Conservation (phyloP, 306 rosid species). For the Comarum palustre region DNA sequence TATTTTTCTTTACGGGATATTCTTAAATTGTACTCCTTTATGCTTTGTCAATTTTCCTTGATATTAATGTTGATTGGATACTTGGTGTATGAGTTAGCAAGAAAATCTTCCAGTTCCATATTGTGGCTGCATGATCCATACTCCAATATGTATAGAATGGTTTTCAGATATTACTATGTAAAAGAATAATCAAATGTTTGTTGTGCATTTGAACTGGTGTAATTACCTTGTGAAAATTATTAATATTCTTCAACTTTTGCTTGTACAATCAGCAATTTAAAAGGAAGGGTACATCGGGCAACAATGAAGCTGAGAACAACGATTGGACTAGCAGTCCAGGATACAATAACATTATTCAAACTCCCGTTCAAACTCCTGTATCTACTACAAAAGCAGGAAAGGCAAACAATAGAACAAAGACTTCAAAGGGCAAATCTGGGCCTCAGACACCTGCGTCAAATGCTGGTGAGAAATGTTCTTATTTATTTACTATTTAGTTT, state of each 20-base stretch:
- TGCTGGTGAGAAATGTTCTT: constrained; percentile 46
- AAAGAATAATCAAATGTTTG: neutral
- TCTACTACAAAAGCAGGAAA: constrained; percentile 80
- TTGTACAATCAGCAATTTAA: constrained; percentile 55
- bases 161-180: neutral
- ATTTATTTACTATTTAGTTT: neutral
- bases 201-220: constrained; percentile 1
- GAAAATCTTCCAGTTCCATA: neutral
- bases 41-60: neutral
- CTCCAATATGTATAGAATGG: neutral
- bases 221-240: neutral
- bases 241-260: constrained; percentile 14
- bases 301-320: constrained; percentile 44
- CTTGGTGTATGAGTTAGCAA: neutral
- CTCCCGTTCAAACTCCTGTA: constrained; percentile 71
- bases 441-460: constrained; percentile 80
- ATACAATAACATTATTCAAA: constrained; percentile 32
- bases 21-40: neutral
- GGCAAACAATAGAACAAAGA: constrained; percentile 58
- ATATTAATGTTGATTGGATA: neutral
- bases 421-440: constrained; percentile 60
- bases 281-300: constrained; percentile 50
- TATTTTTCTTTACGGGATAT: neutral
- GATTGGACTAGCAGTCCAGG: constrained; percentile 58
- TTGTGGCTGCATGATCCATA: neutral